phyloP scores from a whole-genome alignment of 2,329 filamentous ascomycete species.

The Calonectria honghensis region DNA sequence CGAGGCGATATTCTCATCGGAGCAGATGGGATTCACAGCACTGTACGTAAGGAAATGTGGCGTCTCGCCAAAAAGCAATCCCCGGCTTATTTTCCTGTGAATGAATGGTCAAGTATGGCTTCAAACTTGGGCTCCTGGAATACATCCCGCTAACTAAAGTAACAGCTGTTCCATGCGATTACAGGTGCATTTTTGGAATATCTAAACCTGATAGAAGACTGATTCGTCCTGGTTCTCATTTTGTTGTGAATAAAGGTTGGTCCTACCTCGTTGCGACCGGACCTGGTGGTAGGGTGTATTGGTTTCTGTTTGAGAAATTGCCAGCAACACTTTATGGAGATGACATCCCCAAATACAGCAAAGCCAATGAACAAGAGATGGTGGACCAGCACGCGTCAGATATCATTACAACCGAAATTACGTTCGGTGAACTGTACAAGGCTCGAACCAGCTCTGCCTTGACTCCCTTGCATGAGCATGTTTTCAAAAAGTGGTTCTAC shows the following conservation, averaged over 20 bases:
- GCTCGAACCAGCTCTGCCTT: slow-evolving; percentile 4
- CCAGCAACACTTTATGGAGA: background rate
- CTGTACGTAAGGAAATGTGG: slow-evolving; percentile 3
- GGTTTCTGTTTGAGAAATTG: slow-evolving; percentile 12
- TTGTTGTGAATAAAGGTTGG: background rate
- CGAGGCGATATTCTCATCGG: background rate
- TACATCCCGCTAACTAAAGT: background rate
- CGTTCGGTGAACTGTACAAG: slow-evolving; percentile 16
- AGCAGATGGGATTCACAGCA: slow-evolving; percentile 8
- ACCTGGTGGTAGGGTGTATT: slow-evolving; percentile 1
- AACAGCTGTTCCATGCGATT: slow-evolving; percentile 7
- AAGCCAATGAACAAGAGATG: background rate
- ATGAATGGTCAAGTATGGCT: slow-evolving; percentile 3
- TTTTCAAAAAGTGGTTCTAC: slow-evolving; percentile 13
- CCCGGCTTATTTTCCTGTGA: background rate
- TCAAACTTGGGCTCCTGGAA: background rate
- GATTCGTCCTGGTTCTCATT: background rate
- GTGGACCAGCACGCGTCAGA: background rate
- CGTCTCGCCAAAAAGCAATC: background rate
- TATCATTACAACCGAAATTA: background rate
- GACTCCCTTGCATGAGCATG: slow-evolving; percentile 5
- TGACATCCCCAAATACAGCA: background rate
- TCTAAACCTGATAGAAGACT: background rate
- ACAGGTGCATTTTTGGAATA: slow-evolving; percentile 7
- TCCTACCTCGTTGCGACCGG: background rate